Conservation (phyloP, 163 green algal species). For the Chloroidium sp. region DNA sequence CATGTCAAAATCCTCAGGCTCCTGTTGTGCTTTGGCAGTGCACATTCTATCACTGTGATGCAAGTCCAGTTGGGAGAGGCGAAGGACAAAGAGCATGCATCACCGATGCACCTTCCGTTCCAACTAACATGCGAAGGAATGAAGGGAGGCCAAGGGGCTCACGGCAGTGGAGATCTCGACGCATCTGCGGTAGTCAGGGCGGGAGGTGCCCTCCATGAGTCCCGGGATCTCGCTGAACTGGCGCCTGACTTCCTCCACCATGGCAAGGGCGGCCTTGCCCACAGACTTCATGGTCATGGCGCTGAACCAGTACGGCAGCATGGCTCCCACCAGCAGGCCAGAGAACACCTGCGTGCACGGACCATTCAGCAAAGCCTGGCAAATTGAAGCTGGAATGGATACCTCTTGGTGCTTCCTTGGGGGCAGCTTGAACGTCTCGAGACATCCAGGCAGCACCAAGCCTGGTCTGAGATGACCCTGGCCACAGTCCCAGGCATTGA, state of each 20-base stretch:
- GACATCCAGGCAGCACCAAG: too few species aligned
- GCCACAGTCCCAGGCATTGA: too few species aligned
- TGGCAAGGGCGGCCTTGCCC: slow-evolving; percentile 93
- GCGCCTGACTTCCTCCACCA: slow-evolving; percentile 92
- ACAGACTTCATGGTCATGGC: slow-evolving; percentile 98
- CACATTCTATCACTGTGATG: too few species aligned
- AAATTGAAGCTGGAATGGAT: neutral
- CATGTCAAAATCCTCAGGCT: too few species aligned
- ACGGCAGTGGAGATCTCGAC: slow-evolving; percentile 90
- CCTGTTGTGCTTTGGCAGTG: too few species aligned
- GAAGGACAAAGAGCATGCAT: too few species aligned
- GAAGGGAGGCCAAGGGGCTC: neutral
- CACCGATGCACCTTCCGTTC: too few species aligned
- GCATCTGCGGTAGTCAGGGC: slow-evolving; percentile 91
- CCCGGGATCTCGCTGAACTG: slow-evolving; percentile 80
- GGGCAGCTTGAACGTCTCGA: too few species aligned
- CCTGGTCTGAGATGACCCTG: too few species aligned
- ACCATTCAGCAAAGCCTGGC: slow-evolving; percentile 6
- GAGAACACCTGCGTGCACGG: slow-evolving; percentile 70
- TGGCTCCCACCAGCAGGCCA: slow-evolving; percentile 93
- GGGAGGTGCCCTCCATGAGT: slow-evolving; percentile 90
- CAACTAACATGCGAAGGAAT: neutral
- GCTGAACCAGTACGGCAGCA: slow-evolving; percentile 98
- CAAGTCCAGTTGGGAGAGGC: too few species aligned
- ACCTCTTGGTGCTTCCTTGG: too few species aligned